Conservation (phyloP, 257 asterid genomes). For the Oldenlandia corymbosa region DNA sequence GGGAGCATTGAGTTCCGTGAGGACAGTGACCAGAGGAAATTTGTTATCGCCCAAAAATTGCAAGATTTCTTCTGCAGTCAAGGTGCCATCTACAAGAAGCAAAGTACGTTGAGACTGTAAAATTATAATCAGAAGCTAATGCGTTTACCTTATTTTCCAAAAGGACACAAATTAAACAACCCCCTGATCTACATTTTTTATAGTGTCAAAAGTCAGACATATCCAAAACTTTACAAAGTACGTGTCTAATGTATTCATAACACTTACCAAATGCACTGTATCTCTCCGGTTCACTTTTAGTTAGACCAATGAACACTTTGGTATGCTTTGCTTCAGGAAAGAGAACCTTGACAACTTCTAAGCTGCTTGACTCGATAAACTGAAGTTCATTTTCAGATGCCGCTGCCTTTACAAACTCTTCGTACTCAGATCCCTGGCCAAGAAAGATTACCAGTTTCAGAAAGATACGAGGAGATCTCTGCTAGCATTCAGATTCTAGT, state of each 20-base stretch:
- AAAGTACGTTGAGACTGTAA: background rate
- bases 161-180: background rate
- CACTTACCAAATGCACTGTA: slow-evolving; percentile 67
- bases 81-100: slow-evolving; percentile 53
- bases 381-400: slow-evolving; percentile 69
- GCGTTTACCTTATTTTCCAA: background rate
- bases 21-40: slow-evolving; percentile 66
- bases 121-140: background rate
- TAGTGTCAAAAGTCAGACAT: slow-evolving; percentile 1
- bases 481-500: background rate
- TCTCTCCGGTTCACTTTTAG: slow-evolving; percentile 78
- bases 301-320: slow-evolving; percentile 63
- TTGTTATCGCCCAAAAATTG: slow-evolving; percentile 70
- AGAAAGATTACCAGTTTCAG: slow-evolving; percentile 1
- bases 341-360: slow-evolving; percentile 53
- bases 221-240: background rate
- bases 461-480: background rate
- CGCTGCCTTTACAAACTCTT: slow-evolving; percentile 73
- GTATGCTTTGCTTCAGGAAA: slow-evolving; percentile 42
- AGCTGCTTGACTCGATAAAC: slow-evolving; percentile 68
- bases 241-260: slow-evolving; percentile 7
- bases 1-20: slow-evolving; percentile 87
- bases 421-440: slow-evolving; percentile 71
- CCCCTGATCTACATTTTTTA: background rate
- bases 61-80: slow-evolving; percentile 43